Base-by-base conservation (phyloP, 495 filamentous ascomycete genomes). In the Trypethelium eluteriae region DNA sequence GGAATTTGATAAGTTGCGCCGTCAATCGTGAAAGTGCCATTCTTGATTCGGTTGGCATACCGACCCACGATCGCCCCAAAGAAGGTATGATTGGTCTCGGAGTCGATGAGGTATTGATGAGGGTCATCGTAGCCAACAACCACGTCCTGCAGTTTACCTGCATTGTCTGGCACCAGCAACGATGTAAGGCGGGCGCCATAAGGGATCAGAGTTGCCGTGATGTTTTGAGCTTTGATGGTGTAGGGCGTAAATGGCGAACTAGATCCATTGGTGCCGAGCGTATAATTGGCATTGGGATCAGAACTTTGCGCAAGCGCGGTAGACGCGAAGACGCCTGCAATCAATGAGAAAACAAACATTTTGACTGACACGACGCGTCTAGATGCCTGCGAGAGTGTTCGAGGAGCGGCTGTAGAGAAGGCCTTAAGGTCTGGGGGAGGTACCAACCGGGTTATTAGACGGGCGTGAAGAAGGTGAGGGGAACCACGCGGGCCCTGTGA, bases 41-140 rank as follows among this genome's bases (percentile, higher is more conserved):
- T 93, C 80, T 86, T 89, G 77, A 93, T 93, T 34, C 89, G 86
- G 76, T 93, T 93, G 49, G 89, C 90, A 71, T 92, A 93, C 18
- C 90, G 87, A 39, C 90, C 90, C 0, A 89, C 88, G 14, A 90
- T 81, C 3, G 86, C 79, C 38, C 89, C 89, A 68, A 89, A 89
- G 80, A 86, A 89, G 49, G 88, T 88, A 77, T 89, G 88, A 62
- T 84, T 80, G 39, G 77, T 77, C 71, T 67, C 63, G 41, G 61
- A 46, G 71, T 91, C 88, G 38, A 82, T 74, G 12, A 79, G 70
- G 71, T 92, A 93, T 62, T 87, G 79, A 34, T 75, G 82, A 18
- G 85, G 84, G 70, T 91, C 85, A 73, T 93, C 90, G 66, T 88
- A 93, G 56, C 90, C 90, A 34, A 85, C 81, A n/a, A 90, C 81